Base-by-base conservation (phyloP, 257 asterid species). In the Salvia splendens region DNA sequence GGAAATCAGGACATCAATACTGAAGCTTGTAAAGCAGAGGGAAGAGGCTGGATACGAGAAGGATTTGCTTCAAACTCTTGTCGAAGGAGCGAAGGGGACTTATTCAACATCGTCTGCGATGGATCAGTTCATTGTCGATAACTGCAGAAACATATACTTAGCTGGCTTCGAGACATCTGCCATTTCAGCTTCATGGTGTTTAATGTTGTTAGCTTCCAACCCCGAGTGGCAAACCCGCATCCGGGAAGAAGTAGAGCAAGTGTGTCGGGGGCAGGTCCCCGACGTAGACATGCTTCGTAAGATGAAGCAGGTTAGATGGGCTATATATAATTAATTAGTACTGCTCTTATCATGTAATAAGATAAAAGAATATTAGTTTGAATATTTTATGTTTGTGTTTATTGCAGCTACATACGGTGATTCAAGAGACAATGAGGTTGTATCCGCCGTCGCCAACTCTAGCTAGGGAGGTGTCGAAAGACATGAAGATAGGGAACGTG, bases 121-220 rank as follows among this genome's bases (percentile, higher is more conserved):
- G 20, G 77, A 81, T 15, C 68, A 61, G 28, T 84, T 84, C 75
- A 76, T 84, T 1, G 84, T 84, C 3, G 89, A 81, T 30, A 84
- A 84, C 48, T 84, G 89, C 78, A 71, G 61, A 60, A 84, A 79
- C 78, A 77, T 84, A 8, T 81, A 78, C 54, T 64, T 81, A 5
- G 89, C 85, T 1, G 89, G 83, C 6, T 78, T 72, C 35, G 85
- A 77, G 75, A 77, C 86, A 1, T 74, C 85, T 4, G 86, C 87
- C 1, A 62, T 79, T 12, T 65, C 86, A 0, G 87, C 85, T 15
- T 70, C 83, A 0, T 84, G 89, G 89, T 77, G 80, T 52, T 73
- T 84, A 36, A 79, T 84, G 86, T 62, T 79, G 35, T 32, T 84
- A 60, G 89, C 89, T 32, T 77, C 82, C 2, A 72, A 79, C 55